phyloP scores from a whole-genome alignment of 1,284 basidiomycete genomes.

The Cryptococcus maquisensis region DNA sequence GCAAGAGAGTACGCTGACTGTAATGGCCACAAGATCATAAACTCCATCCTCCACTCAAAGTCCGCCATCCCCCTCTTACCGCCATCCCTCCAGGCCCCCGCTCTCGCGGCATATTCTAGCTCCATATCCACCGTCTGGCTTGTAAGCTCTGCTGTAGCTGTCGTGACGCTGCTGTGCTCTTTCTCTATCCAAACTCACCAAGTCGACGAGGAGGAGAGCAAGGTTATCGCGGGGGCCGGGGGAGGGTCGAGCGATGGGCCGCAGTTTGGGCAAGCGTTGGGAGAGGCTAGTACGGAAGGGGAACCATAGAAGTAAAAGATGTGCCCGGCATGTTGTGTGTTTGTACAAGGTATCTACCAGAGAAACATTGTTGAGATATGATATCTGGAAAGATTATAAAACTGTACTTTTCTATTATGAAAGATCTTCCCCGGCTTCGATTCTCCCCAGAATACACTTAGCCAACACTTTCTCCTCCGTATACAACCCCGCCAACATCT shows the following conservation, averaged over 20 bases:
- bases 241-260: conserved; percentile 6
- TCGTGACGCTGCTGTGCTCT: conserved; percentile 28
- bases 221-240: not conserved
- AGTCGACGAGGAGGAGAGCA: conserved; percentile 5
- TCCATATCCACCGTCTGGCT: conserved; percentile 32
- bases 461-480: conserved; percentile 58
- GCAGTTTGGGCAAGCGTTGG: conserved; percentile 7
- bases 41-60: conserved; percentile 45
- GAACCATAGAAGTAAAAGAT: not conserved
- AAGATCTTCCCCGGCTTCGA: conserved; percentile 29
- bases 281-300: conserved; percentile 8
- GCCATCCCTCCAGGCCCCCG: conserved; percentile 16
- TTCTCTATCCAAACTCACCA: conserved; percentile 32
- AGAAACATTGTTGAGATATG: too few relatives aligned
- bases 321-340: not conserved
- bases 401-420: too few relatives aligned
- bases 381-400: too few relatives aligned
- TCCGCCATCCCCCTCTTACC: conserved; percentile 36
- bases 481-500: conserved; percentile 24
- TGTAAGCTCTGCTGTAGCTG: conserved; percentile 21
- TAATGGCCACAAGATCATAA: conserved; percentile 26
- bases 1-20: not conserved
- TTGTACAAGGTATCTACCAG: not conserved
- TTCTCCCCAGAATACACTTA: conserved; percentile 51
- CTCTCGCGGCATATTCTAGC: conserved; percentile 40